These are phyloP conservation scores for Diaporthe sp. DNA, from an alignment of 2,329 filamentous ascomycete species.

Conservation along the genomic window DNA sequence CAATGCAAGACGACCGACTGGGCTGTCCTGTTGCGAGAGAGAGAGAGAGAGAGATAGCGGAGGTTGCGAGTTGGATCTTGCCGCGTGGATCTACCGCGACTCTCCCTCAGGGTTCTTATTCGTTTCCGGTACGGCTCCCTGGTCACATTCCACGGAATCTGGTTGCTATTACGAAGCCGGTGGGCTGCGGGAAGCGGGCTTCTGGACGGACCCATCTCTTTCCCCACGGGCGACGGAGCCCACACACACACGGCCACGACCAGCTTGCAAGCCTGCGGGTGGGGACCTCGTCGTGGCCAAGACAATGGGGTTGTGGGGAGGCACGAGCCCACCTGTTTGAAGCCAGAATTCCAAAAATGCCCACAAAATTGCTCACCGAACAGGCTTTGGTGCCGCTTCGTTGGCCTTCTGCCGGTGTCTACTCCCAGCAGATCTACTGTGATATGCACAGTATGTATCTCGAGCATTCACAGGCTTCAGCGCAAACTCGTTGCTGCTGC, in stretches of 20 bases:
- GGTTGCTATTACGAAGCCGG: slow-evolving; percentile 24
- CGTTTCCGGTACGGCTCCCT: slow-evolving; percentile 9
- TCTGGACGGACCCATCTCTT: slow-evolving; percentile 11
- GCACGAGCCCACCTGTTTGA: slow-evolving; percentile 21
- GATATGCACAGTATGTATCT: not conserved
- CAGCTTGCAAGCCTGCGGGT: slow-evolving; percentile 26
- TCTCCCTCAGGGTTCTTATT: slow-evolving; percentile 27
- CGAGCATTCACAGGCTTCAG: not conserved
- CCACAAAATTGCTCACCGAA: slow-evolving; percentile 14
- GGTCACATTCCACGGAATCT: slow-evolving; percentile 17
- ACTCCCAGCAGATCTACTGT: not conserved
- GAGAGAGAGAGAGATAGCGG: not conserved
- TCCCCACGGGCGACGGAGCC: slow-evolving; percentile 34
- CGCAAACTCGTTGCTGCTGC: not conserved
- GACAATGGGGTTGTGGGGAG: slow-evolving; percentile 34
- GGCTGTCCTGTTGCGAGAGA: not conserved
- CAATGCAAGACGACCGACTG: slow-evolving; percentile 19
- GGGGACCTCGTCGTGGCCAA: slow-evolving; percentile 23
- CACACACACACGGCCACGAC: slow-evolving; percentile 16
- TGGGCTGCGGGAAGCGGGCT: slow-evolving; percentile 25
- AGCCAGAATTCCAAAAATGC: not conserved
- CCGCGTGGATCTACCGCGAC: slow-evolving; percentile 26
- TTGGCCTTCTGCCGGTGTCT: slow-evolving; percentile 11
- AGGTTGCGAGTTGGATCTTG: not conserved
- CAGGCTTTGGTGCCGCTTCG: slow-evolving; percentile 13